Conservation (phyloP, 352 stramenopile genomes). For the Globisporangium radiosum region DNA sequence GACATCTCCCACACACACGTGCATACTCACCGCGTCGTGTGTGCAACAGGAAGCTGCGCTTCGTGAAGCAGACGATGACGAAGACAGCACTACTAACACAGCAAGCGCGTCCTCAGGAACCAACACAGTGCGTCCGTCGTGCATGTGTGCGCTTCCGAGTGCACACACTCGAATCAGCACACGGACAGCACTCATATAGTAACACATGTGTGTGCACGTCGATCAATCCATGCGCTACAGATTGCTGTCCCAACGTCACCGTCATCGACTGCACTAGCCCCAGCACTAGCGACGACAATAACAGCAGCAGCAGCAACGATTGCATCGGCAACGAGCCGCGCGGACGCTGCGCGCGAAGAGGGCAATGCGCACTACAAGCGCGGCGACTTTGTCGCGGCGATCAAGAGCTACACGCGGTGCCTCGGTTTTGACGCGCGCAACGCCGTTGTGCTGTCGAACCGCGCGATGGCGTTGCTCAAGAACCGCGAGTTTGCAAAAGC, state of each 20-base stretch:
- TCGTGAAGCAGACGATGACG: conserved; percentile 29
- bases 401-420: conserved; percentile 86
- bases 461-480: conserved; percentile 87
- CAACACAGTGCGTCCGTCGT: too few species aligned
- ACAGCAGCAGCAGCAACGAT: background rate
- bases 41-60: conserved; percentile 35
- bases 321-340: conserved; percentile 16
- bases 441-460: conserved; percentile 82
- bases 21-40: background rate
- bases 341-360: conserved; percentile 82
- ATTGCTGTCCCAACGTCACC: too few species aligned
- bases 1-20: too few species aligned
- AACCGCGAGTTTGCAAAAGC: conserved; percentile 81
- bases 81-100: too few species aligned
- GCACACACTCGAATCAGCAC: too few species aligned
- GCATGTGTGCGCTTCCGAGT: too few species aligned
- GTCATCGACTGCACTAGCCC: background rate
- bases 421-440: conserved; percentile 71
- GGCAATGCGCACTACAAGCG: conserved; percentile 90
- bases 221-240: too few species aligned
- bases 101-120: too few species aligned
- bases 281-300: background rate
- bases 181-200: too few species aligned
- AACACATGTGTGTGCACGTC: too few species aligned
- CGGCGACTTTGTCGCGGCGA: conserved; percentile 80